Percentiles rank a stretch among this genome's conserved stretches.
Conservation (phyloP, 1,139 yeast genomes). For the Chernovozyma sophiae-reginae region DNA sequence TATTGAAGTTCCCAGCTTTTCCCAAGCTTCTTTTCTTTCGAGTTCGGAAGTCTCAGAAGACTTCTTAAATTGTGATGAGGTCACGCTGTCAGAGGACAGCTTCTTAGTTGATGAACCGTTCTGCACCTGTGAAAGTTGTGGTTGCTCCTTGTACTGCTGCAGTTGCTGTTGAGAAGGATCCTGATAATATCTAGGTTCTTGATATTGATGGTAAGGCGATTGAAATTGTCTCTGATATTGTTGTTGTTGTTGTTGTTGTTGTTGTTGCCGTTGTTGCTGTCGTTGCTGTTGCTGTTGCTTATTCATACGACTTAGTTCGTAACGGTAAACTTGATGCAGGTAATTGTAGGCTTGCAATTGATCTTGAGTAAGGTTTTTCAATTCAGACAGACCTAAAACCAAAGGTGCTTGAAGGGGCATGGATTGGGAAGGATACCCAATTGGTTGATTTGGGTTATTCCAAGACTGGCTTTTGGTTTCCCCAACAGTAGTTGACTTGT, state of each 20-base stretch:
- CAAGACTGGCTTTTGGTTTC: no score
- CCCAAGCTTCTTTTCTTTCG: constrained; percentile 39
- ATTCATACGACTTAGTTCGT: constrained; percentile 11
- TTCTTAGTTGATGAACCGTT: not conserved
- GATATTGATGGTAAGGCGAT: constrained; percentile 7
- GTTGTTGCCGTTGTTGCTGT: constrained; percentile 14
- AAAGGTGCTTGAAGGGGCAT: constrained; percentile 1
- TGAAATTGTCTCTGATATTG: constrained; percentile 7
- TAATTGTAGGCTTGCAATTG: constrained; percentile 22
- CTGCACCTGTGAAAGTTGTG: not conserved
- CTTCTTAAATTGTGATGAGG: constrained; percentile 4
- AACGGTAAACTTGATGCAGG: constrained; percentile 20
- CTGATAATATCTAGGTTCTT: constrained; percentile 4
- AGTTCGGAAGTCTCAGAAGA: constrained; percentile 15
- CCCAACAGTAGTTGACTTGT: not conserved
- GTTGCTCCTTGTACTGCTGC: constrained; percentile 4
- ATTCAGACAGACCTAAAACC: constrained; percentile 14
- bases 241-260: constrained; percentile 16
- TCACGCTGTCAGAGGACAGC: no score
- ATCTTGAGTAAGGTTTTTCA: constrained; percentile 18
- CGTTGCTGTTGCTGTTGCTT: constrained; percentile 13
- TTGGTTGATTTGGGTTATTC: not conserved
- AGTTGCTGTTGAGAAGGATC: constrained; percentile 8
- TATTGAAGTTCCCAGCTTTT: constrained; percentile 13
- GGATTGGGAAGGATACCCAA: not conserved